These are phyloP conservation scores for Neurospora sp. DNA, from an alignment of 495 filamentous ascomycete genomes.

Conservation along the genomic window DNA sequence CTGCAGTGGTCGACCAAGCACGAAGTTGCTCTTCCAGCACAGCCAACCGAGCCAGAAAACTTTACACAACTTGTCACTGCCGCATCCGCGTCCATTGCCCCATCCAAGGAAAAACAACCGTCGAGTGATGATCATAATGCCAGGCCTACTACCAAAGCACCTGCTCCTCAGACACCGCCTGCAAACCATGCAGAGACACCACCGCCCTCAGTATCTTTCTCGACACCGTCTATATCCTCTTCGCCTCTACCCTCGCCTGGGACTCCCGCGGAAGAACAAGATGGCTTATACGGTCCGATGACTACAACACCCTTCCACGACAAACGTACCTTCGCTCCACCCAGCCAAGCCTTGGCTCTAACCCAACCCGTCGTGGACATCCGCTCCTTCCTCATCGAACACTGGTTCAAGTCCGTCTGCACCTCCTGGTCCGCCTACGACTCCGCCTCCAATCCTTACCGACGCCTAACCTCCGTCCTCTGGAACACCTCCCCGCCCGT, in stretches of 20 bases:
- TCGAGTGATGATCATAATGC: not conserved
- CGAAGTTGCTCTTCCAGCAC: slow-evolving; percentile 11
- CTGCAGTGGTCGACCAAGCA: slow-evolving; percentile 29
- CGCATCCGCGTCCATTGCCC: slow-evolving; percentile 20
- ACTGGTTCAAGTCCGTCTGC: slow-evolving; percentile 30
- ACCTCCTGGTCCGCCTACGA: slow-evolving; percentile 24
- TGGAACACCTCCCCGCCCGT: slow-evolving; percentile 20
- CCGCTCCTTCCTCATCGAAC: slow-evolving; percentile 24
- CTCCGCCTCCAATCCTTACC: slow-evolving; percentile 21
- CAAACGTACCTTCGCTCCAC: not conserved
- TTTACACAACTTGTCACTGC: slow-evolving; percentile 23
- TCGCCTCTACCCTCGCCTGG: slow-evolving; percentile 5
- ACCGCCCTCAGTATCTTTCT: slow-evolving; percentile 2
- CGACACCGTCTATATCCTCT: not conserved
- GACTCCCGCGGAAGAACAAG: not conserved
- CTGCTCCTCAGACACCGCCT: not conserved
- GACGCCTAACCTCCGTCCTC: slow-evolving; percentile 15
- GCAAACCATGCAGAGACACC: not conserved
- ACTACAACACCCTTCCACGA: not conserved
- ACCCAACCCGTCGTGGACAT: slow-evolving; percentile 21
- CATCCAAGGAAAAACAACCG: not conserved
- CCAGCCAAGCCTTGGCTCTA: slow-evolving; percentile 3
- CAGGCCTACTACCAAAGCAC: not conserved
- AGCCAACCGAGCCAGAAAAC: slow-evolving; percentile 17
- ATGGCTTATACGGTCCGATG: not conserved